Evolutionary conservation across 352 stramenopile genomes (phyloP).

Genomic region (Phytopythium montanum): DNA sequence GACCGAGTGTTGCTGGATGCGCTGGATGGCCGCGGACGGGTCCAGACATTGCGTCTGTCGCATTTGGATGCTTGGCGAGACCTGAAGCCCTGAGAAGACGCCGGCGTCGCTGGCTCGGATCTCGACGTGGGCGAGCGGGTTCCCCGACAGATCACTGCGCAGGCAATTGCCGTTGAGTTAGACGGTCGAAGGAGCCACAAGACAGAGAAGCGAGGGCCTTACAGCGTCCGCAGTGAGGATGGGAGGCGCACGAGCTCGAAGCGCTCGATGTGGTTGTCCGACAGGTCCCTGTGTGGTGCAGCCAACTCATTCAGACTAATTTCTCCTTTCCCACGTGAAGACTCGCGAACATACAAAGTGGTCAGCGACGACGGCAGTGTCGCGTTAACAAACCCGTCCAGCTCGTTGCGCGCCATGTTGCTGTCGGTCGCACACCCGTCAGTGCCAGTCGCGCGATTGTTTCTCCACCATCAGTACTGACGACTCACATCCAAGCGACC

Average conservation of each 20-base stretch:
- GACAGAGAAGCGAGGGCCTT: background rate
- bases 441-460: no score
- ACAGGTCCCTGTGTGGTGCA: background rate
- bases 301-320: background rate
- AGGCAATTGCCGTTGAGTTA: background rate
- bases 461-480: no score
- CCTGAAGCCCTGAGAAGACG: background rate
- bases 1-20: conserved; percentile 7
- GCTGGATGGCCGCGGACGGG: conserved; percentile 1
- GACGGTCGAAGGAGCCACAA: background rate
- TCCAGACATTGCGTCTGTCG: conserved; percentile 2
- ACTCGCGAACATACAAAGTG: background rate
- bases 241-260: conserved; percentile 10
- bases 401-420: conserved; percentile 10
- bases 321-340: background rate
- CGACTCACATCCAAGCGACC: no score
- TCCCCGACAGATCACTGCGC: conserved; percentile 9
- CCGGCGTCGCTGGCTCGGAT: conserved; percentile 11
- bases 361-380: conserved; percentile 6
- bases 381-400: conserved; percentile 7
- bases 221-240: conserved; percentile 5
- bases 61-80: conserved; percentile 1
- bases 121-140: conserved; percentile 9
- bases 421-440: conserved; percentile 5
- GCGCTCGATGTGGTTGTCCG: conserved; percentile 8